Base-by-base conservation (phyloP, 805 yeast species). In the Candida montana region DNA sequence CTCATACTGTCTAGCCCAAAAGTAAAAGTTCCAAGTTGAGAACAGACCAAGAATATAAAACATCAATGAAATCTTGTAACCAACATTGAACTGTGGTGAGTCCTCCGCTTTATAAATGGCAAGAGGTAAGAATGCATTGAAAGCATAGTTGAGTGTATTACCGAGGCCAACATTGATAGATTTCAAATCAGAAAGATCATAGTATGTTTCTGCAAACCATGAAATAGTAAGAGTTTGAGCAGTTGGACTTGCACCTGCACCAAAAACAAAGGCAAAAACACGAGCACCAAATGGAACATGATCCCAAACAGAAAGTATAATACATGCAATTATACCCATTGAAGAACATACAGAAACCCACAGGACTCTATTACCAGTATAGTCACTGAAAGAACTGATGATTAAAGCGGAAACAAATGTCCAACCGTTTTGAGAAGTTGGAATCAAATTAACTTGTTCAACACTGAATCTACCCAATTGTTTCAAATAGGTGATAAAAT, bases 171-270 rank as follows among this genome's bases (percentile, higher is more conserved):
- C 27, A 16, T 31, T 31, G 13, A 35, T 6, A 26, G 33, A 24
- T 20, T 32, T 40, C 7, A 40, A 12, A 36, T 41, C 40, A 4
- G 34, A 24, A 23, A 26, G 27, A 31, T 36, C 37, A 13, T 35
- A 31, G 15, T 23, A 36, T 2, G 32, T 24, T 27, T 40, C 37
- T 27, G 44, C 39, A 20, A 36, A 36, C 36, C 40, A 40, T 19
- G 28, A n/a, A 31, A 36, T 32, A 2, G 21, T 7, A 3, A 36
- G 9, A 2, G 40, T 36, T 20, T 36, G 36, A 16, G 36, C 23
- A 17, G 40, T 15, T 21, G 13, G 15, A n/a, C 29, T 26, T 26
- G 37, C 17, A 20, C 36, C 43, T 26, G 16, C 21, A 10, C 37
- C 33, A 5, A 40, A 31, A 7, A 40, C 15, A 20, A 31, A 35